Evolutionary conservation across 2,329 filamentous ascomycete genomes (phyloP), one percentile per base, ranked within the genome.

Genomic region (Colletotrichum zoysiae): DNA sequence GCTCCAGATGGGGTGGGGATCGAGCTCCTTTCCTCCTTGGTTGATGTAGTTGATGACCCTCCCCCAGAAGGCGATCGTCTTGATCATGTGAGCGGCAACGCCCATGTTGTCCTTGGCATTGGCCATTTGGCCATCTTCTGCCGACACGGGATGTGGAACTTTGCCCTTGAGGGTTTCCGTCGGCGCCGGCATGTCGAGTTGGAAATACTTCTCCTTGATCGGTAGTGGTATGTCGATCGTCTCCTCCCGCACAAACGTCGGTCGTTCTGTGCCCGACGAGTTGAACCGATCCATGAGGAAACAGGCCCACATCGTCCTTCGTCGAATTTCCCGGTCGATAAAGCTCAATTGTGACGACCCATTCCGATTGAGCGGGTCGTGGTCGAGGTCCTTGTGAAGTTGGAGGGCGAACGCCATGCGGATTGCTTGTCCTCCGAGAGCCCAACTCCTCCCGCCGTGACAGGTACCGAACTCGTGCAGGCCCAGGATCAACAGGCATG

Each of bases 271-370:
- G 2, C 96, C 95, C 1, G 95, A 98, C 0, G 95, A 98, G 81
- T 97, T 98, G 85, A 98, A 98, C 0, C 95, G 91, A 79, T 99
- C 96, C 95, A 98, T 98, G 68, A 98, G 82, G 78, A 97, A 97
- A 79, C 95, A 98, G 16, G 95, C 93, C 96, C 96, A 99, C 95
- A 99, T 98, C 2, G 95, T 96, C 68, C 96, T 89, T 75, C 96
- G 87, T 72, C 96, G 89, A 65, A 98, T 98, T 80, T 99, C 96
- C 38, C 94, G 92, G 80, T 98, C 96, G 20, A 95, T 94, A 76
- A 96, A 96, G 78, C 94, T 97, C 64, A 96, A 87, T 74, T 92
- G 89, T 2, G 87, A 86, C 16, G 88, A 85, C 26, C 87, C 86
- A 51, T 88, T 88, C n/a, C 87, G 85, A n/a, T 87, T 88, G 46